phyloP scores from a whole-genome alignment of 2,329 filamentous ascomycete species.

The Clonostachys chloroleuca region DNA sequence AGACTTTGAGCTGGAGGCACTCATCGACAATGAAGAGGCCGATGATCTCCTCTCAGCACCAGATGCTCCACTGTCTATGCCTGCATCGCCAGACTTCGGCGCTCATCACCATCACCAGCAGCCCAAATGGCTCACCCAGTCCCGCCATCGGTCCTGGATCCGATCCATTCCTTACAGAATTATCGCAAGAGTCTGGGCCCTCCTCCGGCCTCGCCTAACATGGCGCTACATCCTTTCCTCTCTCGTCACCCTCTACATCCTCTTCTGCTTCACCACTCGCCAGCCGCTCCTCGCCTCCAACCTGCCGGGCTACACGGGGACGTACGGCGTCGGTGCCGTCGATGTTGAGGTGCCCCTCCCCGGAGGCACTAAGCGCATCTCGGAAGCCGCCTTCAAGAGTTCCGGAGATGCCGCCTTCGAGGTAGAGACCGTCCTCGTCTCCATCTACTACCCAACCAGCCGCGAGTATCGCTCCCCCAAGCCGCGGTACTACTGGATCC shows the following conservation, averaged over 20 bases:
- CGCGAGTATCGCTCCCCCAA: constrained; percentile 14
- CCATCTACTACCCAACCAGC: constrained; percentile 40
- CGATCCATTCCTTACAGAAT: not conserved
- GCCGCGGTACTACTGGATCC: constrained; percentile 36
- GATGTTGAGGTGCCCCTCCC: constrained; percentile 38
- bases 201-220: constrained; percentile 22
- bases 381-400: constrained; percentile 23
- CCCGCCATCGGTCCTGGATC: not conserved
- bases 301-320: constrained; percentile 37
- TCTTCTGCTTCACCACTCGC: constrained; percentile 31
- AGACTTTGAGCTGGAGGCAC: constrained; percentile 3
- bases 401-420: constrained; percentile 34
- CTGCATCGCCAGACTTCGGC: not conserved
- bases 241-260: constrained; percentile 21
- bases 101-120: not conserved
- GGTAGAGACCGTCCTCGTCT: constrained; percentile 41
- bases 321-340: constrained; percentile 37
- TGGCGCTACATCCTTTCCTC: constrained; percentile 24
- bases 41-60: not conserved
- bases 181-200: not conserved
- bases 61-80: constrained; percentile 2
- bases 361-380: constrained; percentile 18
- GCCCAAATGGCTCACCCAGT: constrained; percentile 2
- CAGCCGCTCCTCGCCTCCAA: constrained; percentile 36
- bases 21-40: constrained; percentile 2